Base-by-base conservation (phyloP, 2,329 filamentous ascomycete genomes). In the Penicillium janthinellum region DNA sequence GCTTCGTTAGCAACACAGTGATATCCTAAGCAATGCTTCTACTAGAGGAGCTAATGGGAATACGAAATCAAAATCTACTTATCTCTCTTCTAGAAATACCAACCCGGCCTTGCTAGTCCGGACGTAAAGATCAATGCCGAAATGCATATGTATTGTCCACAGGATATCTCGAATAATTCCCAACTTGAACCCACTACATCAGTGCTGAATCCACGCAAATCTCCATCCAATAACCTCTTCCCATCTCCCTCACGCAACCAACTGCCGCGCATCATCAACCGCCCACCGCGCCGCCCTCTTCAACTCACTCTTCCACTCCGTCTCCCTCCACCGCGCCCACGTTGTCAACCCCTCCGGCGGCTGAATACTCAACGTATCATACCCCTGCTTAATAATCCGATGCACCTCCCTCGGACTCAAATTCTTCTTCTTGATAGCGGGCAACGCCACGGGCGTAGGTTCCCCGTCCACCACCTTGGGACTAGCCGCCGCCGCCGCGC, bases 351-450 rank as follows among this genome's bases (percentile, higher is more conserved):
- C 93, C 72, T 96, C 93, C 70, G 89, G 92, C 0, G 91, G 88
- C 76, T 96, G 91, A 56, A 99, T 96, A 64, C 90, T 94, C 69
- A 99, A 78, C 38, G 93, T 96, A 76, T 98, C 94, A 71, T 98
- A 98, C 0, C 95, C 95, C 75, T 96, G 90, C 79, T 96, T 96
- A 76, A 99, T 98, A 31, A 97, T 90, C 65, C 90, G 89, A 44
- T 89, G 89, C 41, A 99, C 92, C 73, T 97, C 90, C 52, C 86
- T 83, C 39, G 90, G 92, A 59, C 91, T 96, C 60, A 97, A 79
- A 66, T 90, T 87, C 69, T 87, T 90, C 61, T 86, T 84, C 66
- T 70, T 76, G 42, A 67, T 70, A 0, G 71, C 66, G 14, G 74
- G 70, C 28, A 75, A 64, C 41, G 66, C 68, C 11, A 75, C 63